A percentile compares a stretch with the other conserved stretches of the same genome.
These are phyloP conservation scores for Coemansia nantahalensis DNA, from an alignment of 192 early-diverging fungal species.

Conservation along the genomic window DNA sequence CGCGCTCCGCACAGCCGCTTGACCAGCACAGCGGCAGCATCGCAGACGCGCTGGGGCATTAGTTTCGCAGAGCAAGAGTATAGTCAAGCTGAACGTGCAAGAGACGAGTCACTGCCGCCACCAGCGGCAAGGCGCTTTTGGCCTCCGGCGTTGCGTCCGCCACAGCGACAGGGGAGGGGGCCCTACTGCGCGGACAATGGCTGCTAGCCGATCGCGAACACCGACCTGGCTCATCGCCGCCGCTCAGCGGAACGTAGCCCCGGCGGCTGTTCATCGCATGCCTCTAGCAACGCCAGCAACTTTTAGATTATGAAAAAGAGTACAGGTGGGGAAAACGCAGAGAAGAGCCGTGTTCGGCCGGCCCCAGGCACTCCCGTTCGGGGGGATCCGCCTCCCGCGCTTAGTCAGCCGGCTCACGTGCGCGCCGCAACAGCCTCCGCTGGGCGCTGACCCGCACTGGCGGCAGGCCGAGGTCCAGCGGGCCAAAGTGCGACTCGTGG, in stretches of 20 bases:
- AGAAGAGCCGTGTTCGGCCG: not conserved
- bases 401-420: constrained; percentile 9
- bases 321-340: constrained; percentile 1
- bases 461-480: constrained; percentile 45
- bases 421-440: constrained; percentile 40
- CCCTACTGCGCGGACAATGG: not conserved
- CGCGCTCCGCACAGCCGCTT: constrained; percentile 3
- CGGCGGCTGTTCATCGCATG: constrained; percentile 23
- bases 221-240: constrained; percentile 18
- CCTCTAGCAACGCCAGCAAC: not conserved
- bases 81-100: no score
- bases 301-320: constrained; percentile 12
- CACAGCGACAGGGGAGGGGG: no score
- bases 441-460: constrained; percentile 47
- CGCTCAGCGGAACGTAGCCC: constrained; percentile 28
- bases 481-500: constrained; percentile 43
- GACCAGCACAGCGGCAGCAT: not conserved
- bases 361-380: not conserved
- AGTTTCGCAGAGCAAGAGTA: no score
- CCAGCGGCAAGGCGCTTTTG: no score
- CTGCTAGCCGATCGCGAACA: not conserved
- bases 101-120: no score
- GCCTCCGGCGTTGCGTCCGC: no score
- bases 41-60: no score
- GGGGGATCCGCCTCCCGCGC: not conserved